Evolutionary conservation across 768 basidiomycete genomes (phyloP).

Genomic region (Postia placenta): DNA sequence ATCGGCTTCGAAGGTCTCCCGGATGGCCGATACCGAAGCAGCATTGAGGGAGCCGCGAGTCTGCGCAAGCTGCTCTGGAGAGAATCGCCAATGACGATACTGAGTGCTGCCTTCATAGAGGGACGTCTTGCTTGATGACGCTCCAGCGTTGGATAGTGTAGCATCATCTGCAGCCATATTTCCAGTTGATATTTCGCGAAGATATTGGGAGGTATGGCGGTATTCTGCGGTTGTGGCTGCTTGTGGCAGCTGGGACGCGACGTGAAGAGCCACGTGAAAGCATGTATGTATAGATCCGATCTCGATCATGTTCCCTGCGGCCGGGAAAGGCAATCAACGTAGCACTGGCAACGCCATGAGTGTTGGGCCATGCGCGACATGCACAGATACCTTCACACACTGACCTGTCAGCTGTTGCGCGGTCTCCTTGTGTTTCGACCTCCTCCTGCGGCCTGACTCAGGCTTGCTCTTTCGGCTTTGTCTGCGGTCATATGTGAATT

Average conservation of each 20-base stretch:
- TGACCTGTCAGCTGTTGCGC: neutral
- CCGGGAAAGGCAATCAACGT: neutral
- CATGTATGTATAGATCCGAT: neutral
- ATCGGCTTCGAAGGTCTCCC: conserved; percentile 70
- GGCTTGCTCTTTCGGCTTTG: too few relatives aligned
- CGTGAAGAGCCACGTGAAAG: too few relatives aligned
- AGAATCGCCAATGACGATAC: conserved; percentile 86
- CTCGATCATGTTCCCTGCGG: neutral
- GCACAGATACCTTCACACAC: neutral
- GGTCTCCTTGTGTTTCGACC: too few relatives aligned
- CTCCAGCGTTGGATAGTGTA: neutral
- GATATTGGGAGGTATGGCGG: neutral
- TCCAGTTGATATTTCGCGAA: neutral
- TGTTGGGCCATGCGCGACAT: neutral
- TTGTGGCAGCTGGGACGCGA: neutral
- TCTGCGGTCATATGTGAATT: conserved; percentile 3
- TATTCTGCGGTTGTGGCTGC: neutral
- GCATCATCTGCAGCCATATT: neutral
- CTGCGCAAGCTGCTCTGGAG: conserved; percentile 51
- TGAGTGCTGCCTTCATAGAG: conserved; percentile 79
- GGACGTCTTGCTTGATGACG: conserved; percentile 21
- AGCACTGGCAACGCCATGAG: neutral
- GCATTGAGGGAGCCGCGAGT: conserved; percentile 66
- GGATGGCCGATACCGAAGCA: conserved; percentile 72
- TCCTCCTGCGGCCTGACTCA: too few relatives aligned